phyloP scores from a whole-genome alignment of 257 asterid species.

The Nicotiana benthamiana region DNA sequence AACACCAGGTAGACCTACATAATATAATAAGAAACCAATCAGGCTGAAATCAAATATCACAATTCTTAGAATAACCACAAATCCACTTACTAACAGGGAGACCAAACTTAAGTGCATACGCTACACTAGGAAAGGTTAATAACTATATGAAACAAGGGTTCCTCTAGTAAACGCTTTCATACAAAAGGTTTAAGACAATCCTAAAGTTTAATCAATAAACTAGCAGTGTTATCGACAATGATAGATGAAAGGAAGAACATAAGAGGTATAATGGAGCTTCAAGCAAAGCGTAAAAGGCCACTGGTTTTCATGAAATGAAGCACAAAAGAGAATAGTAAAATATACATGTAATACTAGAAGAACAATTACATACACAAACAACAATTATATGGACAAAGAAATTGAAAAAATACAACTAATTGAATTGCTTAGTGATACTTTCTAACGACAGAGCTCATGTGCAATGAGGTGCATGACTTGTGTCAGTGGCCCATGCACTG shows the following conservation, averaged over 20 bases:
- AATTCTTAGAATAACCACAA: neutral
- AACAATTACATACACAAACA: neutral
- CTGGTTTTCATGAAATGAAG: neutral
- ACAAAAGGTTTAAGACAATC: neutral
- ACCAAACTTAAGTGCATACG: neutral
- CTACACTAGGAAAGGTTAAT: neutral
- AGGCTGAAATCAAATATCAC: neutral
- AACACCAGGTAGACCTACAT: slow-evolving; percentile 48
- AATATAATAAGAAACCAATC: neutral
- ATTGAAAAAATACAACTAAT: neutral
- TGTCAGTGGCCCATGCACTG: neutral
- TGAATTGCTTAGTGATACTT: neutral
- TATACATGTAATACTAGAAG: neutral
- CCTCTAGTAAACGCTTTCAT: neutral
- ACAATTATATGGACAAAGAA: neutral
- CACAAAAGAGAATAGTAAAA: neutral
- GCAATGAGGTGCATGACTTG: neutral
- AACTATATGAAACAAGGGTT: neutral
- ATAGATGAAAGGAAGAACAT: neutral
- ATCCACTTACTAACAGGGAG: neutral
- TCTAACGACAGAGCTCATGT: neutral
- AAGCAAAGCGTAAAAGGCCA: neutral
- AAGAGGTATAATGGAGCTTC: neutral
- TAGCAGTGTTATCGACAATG: neutral
- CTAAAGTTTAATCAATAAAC: neutral